Evolutionary conservation across 495 filamentous ascomycete genomes (phyloP).

Genomic region (Chaetomium tenue): DNA sequence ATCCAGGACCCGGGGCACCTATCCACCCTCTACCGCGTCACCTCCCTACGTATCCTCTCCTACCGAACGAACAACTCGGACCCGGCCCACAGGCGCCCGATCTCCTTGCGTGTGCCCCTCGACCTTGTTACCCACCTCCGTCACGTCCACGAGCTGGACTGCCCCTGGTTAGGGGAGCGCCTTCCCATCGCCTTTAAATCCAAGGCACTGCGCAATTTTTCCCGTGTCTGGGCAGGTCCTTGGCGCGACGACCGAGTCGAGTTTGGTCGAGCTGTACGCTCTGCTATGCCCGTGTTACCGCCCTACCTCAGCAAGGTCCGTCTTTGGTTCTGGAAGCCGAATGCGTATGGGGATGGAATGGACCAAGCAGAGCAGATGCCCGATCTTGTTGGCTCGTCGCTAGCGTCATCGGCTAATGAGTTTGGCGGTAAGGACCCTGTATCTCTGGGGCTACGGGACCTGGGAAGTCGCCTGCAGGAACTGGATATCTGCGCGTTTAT

Average conservation of each 20-base stretch:
- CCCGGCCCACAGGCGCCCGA: constrained; percentile 1
- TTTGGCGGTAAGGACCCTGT: constrained; percentile 6
- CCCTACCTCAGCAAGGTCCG: constrained; percentile 9
- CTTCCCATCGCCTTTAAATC: constrained; percentile 8
- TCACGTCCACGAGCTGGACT: constrained; percentile 1
- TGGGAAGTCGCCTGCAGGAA: constrained; percentile 13
- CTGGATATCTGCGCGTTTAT: constrained; percentile 5
- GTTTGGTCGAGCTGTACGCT: constrained; percentile 6
- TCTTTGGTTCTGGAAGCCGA: constrained; percentile 9
- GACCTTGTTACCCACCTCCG: constrained; percentile 8
- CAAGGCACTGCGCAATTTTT: not conserved
- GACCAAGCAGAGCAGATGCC: constrained; percentile 8
- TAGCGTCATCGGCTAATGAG: not conserved
- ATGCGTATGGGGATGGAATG: constrained; percentile 4
- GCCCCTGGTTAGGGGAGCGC: constrained; percentile 9
- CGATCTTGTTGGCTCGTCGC: constrained; percentile 9
- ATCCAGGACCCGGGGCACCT: too few relatives aligned
- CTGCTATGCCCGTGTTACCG: constrained; percentile 6
- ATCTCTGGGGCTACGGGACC: constrained; percentile 4
- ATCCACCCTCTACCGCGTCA: too few relatives aligned
- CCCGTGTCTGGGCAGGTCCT: constrained; percentile 13
- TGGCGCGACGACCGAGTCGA: constrained; percentile 14
- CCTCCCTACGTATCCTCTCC: too few relatives aligned
- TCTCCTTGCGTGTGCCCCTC: constrained; percentile 7
- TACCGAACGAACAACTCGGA: too few relatives aligned